Evolutionary conservation across 441 rosid genomes (phyloP).

Genomic region (Rhodomyrtus psidioides): DNA sequence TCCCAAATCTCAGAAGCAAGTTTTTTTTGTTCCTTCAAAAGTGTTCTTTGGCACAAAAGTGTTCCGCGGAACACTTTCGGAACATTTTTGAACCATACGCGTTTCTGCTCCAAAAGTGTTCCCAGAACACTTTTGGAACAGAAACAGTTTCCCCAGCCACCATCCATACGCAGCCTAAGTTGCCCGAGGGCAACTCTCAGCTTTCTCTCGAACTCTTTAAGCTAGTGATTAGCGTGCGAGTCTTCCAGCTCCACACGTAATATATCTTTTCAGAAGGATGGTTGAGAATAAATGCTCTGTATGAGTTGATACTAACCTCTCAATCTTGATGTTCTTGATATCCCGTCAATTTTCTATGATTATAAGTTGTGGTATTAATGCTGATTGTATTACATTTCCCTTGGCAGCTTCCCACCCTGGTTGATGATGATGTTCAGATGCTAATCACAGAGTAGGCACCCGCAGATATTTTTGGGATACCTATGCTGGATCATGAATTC

Average conservation of each 20-base stretch:
- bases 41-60: too few relatives aligned
- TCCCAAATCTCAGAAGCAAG: too few relatives aligned
- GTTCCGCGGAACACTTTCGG: too few relatives aligned
- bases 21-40: too few relatives aligned
- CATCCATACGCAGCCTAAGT: too few relatives aligned
- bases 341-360: background rate
- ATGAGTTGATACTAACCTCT: background rate
- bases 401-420: slow-evolving; percentile 39
- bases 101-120: too few relatives aligned
- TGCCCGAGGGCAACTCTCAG: too few relatives aligned
- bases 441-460: slow-evolving; percentile 49
- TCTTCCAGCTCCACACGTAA: background rate
- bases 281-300: background rate
- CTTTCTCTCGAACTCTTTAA: too few relatives aligned
- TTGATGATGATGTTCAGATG: slow-evolving; percentile 44
- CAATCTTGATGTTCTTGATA: background rate
- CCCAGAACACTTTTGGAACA: too few relatives aligned
- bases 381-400: background rate
- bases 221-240: background rate
- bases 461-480: background rate
- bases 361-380: background rate
- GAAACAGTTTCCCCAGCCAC: too few relatives aligned
- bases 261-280: background rate
- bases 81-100: too few relatives aligned
- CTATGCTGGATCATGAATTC: background rate